A percentile compares a stretch with the other conserved stretches of the same genome.
Evolutionary conservation across 176 grass and related monocot species (phyloP).

Genomic region (Triticum turgidum): DNA sequence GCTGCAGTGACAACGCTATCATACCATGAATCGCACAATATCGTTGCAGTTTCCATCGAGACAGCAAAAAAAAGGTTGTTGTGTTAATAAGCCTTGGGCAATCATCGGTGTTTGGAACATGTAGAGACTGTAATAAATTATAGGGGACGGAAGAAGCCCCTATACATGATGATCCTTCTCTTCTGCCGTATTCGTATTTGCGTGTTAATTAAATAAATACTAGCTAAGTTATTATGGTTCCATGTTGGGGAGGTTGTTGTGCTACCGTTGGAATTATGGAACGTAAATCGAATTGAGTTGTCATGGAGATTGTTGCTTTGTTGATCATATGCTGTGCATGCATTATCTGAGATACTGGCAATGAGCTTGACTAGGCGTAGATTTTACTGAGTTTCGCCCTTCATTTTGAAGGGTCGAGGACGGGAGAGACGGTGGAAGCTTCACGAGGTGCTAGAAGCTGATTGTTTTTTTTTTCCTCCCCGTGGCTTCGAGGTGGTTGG

Average conservation of each 20-base stretch:
- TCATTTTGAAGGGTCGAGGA: background rate
- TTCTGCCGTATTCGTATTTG: background rate
- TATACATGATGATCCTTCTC: background rate
- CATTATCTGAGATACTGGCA: background rate
- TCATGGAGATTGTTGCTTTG: background rate
- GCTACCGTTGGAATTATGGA: background rate
- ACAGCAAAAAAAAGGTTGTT: background rate
- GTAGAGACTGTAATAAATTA: background rate
- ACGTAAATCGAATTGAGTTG: background rate
- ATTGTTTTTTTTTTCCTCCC: too few relatives aligned
- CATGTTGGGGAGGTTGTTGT: background rate
- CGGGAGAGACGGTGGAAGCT: too few relatives aligned
- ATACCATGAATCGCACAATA: background rate
- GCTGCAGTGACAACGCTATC: background rate
- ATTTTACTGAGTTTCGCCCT: background rate
- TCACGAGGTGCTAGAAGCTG: too few relatives aligned
- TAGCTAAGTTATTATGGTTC: background rate
- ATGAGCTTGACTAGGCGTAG: too few relatives aligned
- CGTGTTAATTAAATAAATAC: background rate
- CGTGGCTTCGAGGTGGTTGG: too few relatives aligned
- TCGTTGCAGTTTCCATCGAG: background rate
- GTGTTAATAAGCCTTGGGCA: background rate
- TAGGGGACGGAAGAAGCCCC: background rate
- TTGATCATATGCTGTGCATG: background rate
- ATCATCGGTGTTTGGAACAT: background rate